phyloP scores from a whole-genome alignment of 257 asterid genomes.

The Solanum sejunctum region DNA sequence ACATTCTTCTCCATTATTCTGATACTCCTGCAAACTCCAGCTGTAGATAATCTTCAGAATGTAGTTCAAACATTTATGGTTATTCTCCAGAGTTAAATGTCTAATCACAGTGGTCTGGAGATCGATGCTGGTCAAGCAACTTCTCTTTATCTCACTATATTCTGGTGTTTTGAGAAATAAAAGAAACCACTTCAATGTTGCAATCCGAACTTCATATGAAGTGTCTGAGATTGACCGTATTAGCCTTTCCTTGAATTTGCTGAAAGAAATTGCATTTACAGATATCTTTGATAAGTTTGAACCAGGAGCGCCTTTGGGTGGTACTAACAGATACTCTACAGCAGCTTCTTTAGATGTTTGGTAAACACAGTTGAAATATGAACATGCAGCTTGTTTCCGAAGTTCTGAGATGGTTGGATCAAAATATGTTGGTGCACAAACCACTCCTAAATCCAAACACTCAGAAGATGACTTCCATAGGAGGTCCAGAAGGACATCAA shows the following conservation, averaged over 20 bases:
- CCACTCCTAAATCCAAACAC: conserved; percentile 44
- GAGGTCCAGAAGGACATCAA: conserved; percentile 48
- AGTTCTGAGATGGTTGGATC: conserved; percentile 82
- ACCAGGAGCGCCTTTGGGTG: conserved; percentile 22
- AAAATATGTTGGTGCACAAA: conserved; percentile 27
- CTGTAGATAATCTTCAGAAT: conserved; percentile 67
- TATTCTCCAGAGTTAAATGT: conserved; percentile 61
- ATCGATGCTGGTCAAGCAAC: conserved; percentile 35
- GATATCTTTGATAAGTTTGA: conserved; percentile 18
- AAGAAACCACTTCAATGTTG: conserved; percentile 78
- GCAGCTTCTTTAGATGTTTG: conserved; percentile 43
- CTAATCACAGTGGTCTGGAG: conserved; percentile 46
- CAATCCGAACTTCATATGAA: conserved; percentile 79
- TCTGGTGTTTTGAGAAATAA: conserved; percentile 40
- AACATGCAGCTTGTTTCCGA: conserved; percentile 77
- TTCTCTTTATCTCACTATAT: conserved; percentile 24
- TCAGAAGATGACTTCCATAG: conserved; percentile 65
- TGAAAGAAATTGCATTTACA: conserved; percentile 25
- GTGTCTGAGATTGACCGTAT: conserved; percentile 48
- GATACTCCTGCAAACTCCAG: conserved; percentile 54
- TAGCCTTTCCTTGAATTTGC: conserved; percentile 48
- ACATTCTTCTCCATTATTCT: conserved; percentile 14
- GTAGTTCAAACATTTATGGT: conserved; percentile 64
- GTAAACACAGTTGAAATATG: conserved; percentile 70
- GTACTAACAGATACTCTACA: conserved; percentile 33